Evolutionary conservation across 176 grass and related monocot genomes (phyloP), one percentile per base, ranked within the genome.

Genomic region (Carex parvula): DNA sequence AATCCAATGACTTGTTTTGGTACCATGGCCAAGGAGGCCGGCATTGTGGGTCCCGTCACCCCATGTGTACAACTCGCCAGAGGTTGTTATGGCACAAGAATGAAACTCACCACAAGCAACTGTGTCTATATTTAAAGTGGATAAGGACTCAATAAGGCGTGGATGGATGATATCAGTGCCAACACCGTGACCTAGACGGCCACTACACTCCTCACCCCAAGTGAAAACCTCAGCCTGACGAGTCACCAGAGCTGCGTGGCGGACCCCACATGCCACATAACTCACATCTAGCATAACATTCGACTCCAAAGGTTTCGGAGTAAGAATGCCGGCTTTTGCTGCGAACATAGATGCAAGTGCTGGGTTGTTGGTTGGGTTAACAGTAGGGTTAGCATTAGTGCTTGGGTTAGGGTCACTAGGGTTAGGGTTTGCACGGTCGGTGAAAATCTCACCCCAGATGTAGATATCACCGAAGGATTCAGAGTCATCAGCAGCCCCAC

Each of bases 251-350:
- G 89, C 96, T 64, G 93, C 91, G 76, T 99, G 96, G 81, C 92
- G 92, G 58, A 93, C 91, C 18, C 96, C 96, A 78, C 96, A 99
- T 42, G 93, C 79, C 53, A 99, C 85, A 84, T 86, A 90, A 86
- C 89, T 87, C 70, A 99, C 89, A 90, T 99, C 96, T 48, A 99
- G 91, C 86, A 93, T 94, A 56, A 99, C 91, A 89, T 99, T 99
- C 17, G 96, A 99, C 84, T 99, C 96, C 16, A 99, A 68, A 13
- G 96, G 96, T 86, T 95, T 99, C 10, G 96, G 96, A 76, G 91
- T 81, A 84, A 99, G 88, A 81, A 95, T 79, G 70, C 91, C 96
- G 46, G 86, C 84, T 64, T 87, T 90, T 80, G 86, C 18, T 22
- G 22, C 11, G 60, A 83, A 41, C 26, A 68, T 14, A 52, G 81